Conservation (phyloP, 495 filamentous ascomycete species). For the Xylaria curta region DNA sequence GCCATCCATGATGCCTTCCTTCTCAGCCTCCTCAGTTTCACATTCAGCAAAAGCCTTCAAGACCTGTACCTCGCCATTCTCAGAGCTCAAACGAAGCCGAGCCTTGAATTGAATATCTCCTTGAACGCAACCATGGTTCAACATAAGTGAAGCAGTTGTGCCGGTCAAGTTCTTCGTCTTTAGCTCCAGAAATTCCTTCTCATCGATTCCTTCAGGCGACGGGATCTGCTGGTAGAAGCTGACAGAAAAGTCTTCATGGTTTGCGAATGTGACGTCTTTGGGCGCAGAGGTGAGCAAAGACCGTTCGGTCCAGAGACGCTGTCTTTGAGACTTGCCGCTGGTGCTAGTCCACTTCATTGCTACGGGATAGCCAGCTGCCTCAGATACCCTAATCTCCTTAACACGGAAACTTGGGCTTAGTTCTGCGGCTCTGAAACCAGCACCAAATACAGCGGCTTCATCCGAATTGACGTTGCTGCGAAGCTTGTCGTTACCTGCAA, state of each 20-base stretch:
- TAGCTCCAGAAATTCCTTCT: conserved; percentile 58
- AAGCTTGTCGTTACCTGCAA: conserved; percentile 78
- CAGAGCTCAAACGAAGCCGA: conserved; percentile 69
- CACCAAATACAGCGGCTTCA: conserved; percentile 95
- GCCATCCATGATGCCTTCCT: conserved; percentile 84
- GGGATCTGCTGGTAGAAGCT: conserved; percentile 75
- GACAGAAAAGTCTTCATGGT: conserved; percentile 83
- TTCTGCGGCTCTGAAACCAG: conserved; percentile 90
- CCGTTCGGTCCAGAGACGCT: conserved; percentile 77
- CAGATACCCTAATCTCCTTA: conserved; percentile 87
- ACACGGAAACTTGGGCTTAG: conserved; percentile 94
- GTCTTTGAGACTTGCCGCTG: conserved; percentile 65
- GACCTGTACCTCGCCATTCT: conserved; percentile 85
- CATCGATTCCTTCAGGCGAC: conserved; percentile 39
- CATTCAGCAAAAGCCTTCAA: conserved; percentile 80
- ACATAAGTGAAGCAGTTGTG: conserved; percentile 74
- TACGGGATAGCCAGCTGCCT: conserved; percentile 74
- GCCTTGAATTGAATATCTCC: conserved; percentile 83
- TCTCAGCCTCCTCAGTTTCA: conserved; percentile 70
- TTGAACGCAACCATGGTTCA: conserved; percentile 75
- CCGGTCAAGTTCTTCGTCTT: conserved; percentile 84
- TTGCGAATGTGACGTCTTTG: conserved; percentile 89
- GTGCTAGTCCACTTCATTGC: conserved; percentile 75
- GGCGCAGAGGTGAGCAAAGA: conserved; percentile 75
- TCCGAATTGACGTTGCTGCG: conserved; percentile 95